Conservation (phyloP, 352 stramenopile genomes). For the Aphanomyces invadans region DNA sequence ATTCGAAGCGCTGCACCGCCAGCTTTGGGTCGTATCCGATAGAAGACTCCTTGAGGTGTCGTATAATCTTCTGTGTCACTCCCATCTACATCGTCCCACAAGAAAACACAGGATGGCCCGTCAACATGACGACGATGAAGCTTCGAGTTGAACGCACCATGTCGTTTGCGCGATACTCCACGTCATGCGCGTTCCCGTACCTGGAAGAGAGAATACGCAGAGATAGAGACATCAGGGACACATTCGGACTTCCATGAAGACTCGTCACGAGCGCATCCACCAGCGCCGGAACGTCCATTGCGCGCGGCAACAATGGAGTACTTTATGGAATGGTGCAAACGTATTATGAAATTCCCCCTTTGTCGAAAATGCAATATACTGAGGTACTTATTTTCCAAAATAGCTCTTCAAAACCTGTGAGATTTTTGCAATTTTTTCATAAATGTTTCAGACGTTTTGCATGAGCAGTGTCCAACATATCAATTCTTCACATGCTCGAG, state of each 20-base stretch:
- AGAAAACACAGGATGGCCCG: not conserved
- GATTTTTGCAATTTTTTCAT: too few relatives aligned
- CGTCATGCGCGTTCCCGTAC: not conserved
- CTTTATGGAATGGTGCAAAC: not conserved
- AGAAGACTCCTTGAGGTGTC: conserved; percentile 13
- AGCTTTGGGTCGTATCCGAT: conserved; percentile 8
- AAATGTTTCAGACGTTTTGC: too few relatives aligned
- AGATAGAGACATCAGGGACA: conserved; percentile 11
- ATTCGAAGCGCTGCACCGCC: conserved; percentile 14
- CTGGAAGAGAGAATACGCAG: conserved; percentile 24
- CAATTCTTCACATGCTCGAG: too few relatives aligned
- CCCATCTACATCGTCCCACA: not conserved
- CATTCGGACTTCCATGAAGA: conserved; percentile 10
- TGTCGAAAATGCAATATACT: too few relatives aligned
- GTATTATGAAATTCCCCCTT: not conserved
- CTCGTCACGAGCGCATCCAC: conserved; percentile 10
- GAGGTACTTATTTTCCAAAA: too few relatives aligned
- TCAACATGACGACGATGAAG: not conserved
- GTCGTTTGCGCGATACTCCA: conserved; percentile 7
- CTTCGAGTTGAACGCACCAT: not conserved
- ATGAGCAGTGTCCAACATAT: too few relatives aligned
- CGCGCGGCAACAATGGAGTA: not conserved
- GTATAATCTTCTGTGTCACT: conserved; percentile 17
- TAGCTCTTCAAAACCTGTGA: too few relatives aligned
- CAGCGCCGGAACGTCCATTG: conserved; percentile 21